Base-by-base conservation (phyloP, 805 yeast species). In the Starmerella vitae region DNA sequence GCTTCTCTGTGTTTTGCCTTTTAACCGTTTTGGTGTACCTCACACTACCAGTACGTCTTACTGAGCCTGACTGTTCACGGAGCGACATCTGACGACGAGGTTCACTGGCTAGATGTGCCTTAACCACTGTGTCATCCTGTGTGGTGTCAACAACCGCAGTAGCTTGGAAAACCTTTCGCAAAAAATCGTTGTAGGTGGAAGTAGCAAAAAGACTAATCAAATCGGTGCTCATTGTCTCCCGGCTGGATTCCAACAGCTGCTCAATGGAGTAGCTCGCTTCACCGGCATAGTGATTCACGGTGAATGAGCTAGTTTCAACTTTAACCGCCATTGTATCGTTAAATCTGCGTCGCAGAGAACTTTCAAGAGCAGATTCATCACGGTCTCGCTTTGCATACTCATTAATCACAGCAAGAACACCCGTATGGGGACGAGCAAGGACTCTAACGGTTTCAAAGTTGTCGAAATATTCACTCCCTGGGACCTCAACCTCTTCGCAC, bases 241-340 rank as follows among this genome's bases (percentile, higher is more conserved):
- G 63, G 46, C 71, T 70, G 43, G 71, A 70, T 31, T 66, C 67
- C 18, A 73, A 54, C 63, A 76, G 60, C 40, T 63, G 62, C 25
- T 66, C 70, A 19, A 68, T 68, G 27, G 67, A 58, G 48, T 73
- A 73, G 46, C 68, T 74, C 19, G 73, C 76, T 44, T 64, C 66
- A 9, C 77, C 78, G 31, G 76, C 76, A 49, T 68, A 73, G 51
- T 73, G 79, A 29, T 69, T 63, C 8, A 73, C 64, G 8, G 69
- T 56, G 47, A 73, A 72, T 1, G 73, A 70, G 39, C 58, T 55
- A 35, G 64, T 61, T 22, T 62, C 58, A 9, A 56, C 46, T 15
- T 48, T 49, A 15, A 60, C 47, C 5, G 52, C 44, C 3, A 50
- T 38, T 20, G 57, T 50, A 34, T 57, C 52, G 22, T 52, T 54